Evolutionary conservation across 1,139 yeast species (phyloP), one percentile per base, ranked within the genome.

Genomic region (Pichia sp.): DNA sequence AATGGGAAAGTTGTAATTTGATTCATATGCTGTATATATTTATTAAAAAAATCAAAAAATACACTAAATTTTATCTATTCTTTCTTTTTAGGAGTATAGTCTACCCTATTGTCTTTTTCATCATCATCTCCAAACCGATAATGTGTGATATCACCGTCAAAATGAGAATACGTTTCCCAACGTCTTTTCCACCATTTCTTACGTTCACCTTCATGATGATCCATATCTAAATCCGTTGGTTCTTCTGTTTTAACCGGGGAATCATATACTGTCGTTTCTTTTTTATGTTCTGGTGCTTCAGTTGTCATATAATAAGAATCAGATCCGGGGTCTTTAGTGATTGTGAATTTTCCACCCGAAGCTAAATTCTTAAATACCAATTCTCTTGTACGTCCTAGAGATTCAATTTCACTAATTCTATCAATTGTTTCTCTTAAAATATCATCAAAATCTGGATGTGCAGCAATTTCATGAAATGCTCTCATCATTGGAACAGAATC

Each of bases 401-500:
- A 74, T 60, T 85, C 95, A 42, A 85, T 84, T 31, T 79, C 91
- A 9, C 76, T 72, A 2, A 85, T 85, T 42, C 95, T 65, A 42
- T 79, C 78, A n/a, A 77, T 64, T 0, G 93, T 80, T 45, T 82
- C 86, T 15, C 72, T 71, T 29, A 85, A 62, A n/a, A 84, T 63
- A 42, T 78, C 74, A 42, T 81, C 81, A 53, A 85, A 85, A 18
- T 80, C 82, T 0, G 86, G 84, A 60, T 78, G 79, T 2, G 76
- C 64, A 0, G 82, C 83, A 41, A 85, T 81, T 54, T 85, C 94
- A 46, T 82, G 78, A 58, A 85, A 85, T 2, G 91, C 94, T 52
- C 89, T 72, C 94, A 85, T 83, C 94, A 85, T 84, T 1, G 93
- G 89, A 2, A 83, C 82, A 3, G 85, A 77, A 58, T 85, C 95